phyloP scores from a whole-genome alignment of 331 rosid species.

The Cydonia oblonga region DNA sequence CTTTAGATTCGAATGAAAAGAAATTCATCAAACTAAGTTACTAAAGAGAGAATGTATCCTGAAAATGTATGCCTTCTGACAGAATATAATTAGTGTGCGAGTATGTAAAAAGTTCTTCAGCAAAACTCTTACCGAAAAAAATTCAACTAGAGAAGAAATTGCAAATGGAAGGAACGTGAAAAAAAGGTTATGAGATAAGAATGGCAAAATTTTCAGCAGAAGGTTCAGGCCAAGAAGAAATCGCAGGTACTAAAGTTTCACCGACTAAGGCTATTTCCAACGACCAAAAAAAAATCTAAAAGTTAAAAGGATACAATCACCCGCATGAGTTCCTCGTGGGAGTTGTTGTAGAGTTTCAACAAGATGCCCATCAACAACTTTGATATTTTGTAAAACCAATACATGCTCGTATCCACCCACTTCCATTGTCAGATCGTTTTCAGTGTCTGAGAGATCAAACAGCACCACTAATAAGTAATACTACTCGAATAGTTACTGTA shows the following conservation, averaged over 20 bases:
- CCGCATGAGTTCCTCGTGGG: constrained; percentile 58
- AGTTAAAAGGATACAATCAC: constrained; percentile 71
- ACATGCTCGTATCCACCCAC: constrained; percentile 91
- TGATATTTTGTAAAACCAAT: constrained; percentile 46
- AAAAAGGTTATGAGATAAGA: not conserved
- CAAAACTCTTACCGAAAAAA: not conserved
- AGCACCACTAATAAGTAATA: not conserved
- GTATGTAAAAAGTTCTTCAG: not conserved
- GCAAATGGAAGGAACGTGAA: not conserved
- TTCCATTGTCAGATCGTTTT: constrained; percentile 64
- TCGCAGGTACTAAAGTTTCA: not conserved
- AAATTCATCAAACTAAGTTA: not conserved
- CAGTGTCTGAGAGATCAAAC: constrained; percentile 40
- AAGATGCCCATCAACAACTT: constrained; percentile 75
- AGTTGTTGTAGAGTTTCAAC: constrained; percentile 54
- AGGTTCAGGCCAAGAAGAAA: not conserved
- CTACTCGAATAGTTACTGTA: not conserved
- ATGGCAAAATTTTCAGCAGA: not conserved
- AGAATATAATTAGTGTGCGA: not conserved
- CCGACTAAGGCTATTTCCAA: not conserved
- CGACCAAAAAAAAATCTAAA: not conserved
- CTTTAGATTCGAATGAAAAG: not conserved
- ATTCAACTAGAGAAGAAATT: not conserved
- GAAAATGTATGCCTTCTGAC: not conserved
- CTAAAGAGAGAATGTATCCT: not conserved